Conservation (phyloP, 805 yeast genomes). For the Komagataella phaffii region DNA sequence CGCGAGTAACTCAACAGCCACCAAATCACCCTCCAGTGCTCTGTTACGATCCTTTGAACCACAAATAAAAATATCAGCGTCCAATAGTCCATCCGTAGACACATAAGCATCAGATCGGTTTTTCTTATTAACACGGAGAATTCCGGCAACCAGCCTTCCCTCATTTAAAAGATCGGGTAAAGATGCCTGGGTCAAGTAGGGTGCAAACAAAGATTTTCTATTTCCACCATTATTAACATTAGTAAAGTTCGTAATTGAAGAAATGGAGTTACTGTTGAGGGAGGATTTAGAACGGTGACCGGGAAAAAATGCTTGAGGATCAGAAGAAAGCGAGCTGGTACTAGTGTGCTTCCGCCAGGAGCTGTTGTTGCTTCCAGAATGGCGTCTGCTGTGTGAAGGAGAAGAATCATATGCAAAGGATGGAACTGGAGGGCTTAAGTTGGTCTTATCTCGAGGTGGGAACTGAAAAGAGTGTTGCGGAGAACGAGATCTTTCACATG, state of each 20-base stretch:
- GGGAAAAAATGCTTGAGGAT: slow-evolving; percentile 38
- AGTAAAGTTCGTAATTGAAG: slow-evolving; percentile 28
- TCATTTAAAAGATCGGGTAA: slow-evolving; percentile 82
- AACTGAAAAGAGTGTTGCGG: slow-evolving; percentile 48
- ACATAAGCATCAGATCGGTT: slow-evolving; percentile 97
- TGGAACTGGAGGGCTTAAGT: slow-evolving; percentile 2
- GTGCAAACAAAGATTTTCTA: slow-evolving; percentile 83
- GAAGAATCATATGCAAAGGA: slow-evolving; percentile 6
- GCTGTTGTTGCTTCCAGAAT: slow-evolving; percentile 31
- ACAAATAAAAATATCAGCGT: slow-evolving; percentile 94
- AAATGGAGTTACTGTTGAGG: slow-evolving; percentile 41
- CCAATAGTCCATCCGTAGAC: slow-evolving; percentile 90
- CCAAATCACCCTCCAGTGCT: slow-evolving; percentile 92
- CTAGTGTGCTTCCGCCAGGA: slow-evolving; percentile 52
- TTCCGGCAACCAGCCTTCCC: slow-evolving; percentile 87
- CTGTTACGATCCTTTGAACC: slow-evolving; percentile 97
- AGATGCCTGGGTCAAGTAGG: slow-evolving; percentile 87
- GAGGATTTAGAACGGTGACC: slow-evolving; percentile 74
- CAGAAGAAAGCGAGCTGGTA: background rate
- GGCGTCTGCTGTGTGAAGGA: slow-evolving; percentile 25
- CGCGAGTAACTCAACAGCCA: slow-evolving; percentile 85
- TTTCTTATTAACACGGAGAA: slow-evolving; percentile 86
- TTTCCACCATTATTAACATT: slow-evolving; percentile 24
- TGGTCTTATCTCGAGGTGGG: slow-evolving; percentile 31
- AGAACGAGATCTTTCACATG: slow-evolving; percentile 16